phyloP scores from a whole-genome alignment of 768 basidiomycete species.

The Psilocybe cyanescens region DNA sequence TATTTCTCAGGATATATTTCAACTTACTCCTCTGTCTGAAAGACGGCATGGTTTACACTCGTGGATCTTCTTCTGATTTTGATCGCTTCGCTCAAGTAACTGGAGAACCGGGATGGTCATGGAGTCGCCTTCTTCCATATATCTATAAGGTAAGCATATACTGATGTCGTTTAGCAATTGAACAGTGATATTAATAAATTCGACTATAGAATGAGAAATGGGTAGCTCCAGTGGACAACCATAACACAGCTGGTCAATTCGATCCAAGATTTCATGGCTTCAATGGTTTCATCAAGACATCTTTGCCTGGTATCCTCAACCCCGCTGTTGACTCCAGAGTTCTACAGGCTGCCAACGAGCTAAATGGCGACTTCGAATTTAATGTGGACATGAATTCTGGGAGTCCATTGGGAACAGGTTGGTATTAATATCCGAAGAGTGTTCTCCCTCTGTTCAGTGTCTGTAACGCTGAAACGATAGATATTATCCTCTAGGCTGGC shows the following conservation, averaged over 20 bases:
- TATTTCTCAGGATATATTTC: neutral
- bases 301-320: conserved; percentile 27
- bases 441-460: too few species aligned
- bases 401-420: conserved; percentile 33
- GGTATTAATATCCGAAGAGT: conserved; percentile 2
- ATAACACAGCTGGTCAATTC: conserved; percentile 32
- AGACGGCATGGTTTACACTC: conserved; percentile 33
- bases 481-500: conserved; percentile 7
- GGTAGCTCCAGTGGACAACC: conserved; percentile 29
- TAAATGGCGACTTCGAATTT: conserved; percentile 30
- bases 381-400: conserved; percentile 35
- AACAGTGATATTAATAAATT: too few species aligned
- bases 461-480: too few species aligned
- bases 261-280: conserved; percentile 27
- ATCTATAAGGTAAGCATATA: conserved; percentile 18
- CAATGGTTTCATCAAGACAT: conserved; percentile 24
- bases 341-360: conserved; percentile 34
- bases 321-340: conserved; percentile 30
- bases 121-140: conserved; percentile 34
- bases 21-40: neutral
- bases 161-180: neutral
- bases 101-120: conserved; percentile 53
- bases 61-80: conserved; percentile 47
- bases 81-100: conserved; percentile 52
- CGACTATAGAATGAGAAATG: conserved; percentile 30